Conservation (phyloP, 129 eudicot species). For the Helichrysum umbraculigerum region DNA sequence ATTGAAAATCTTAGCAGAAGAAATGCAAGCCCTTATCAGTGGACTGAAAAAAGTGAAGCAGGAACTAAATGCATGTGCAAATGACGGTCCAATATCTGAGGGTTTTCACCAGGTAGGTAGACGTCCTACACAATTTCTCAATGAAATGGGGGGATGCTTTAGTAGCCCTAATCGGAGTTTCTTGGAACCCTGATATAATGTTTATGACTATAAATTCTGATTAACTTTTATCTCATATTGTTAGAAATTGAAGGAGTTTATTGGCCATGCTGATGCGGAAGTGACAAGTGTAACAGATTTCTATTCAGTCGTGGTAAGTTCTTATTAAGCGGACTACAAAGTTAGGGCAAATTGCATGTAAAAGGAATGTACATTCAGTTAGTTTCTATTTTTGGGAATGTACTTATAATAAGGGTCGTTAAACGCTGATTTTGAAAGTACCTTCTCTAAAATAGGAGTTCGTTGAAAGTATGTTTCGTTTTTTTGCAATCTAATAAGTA, state of each 20-base stretch:
- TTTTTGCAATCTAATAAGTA: background rate
- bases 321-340: constrained; percentile 16
- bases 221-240: constrained; percentile 16
- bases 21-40: constrained; percentile 79
- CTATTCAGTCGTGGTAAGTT: constrained; percentile 76
- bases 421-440: constrained; percentile 2
- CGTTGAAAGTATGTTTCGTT: background rate
- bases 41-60: constrained; percentile 82
- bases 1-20: constrained; percentile 90
- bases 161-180: background rate
- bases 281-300: constrained; percentile 57
- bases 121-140: constrained; percentile 20
- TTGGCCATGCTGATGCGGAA: constrained; percentile 66
- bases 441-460: background rate
- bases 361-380: constrained; percentile 13
- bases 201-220: constrained; percentile 15
- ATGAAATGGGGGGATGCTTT: background rate
- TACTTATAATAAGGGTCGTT: background rate
- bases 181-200: constrained; percentile 14
- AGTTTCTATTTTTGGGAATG: constrained; percentile 18
- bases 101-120: constrained; percentile 63
- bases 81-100: constrained; percentile 92
- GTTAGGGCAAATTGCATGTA: background rate
- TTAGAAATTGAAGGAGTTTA: constrained; percentile 76
- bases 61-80: constrained; percentile 78